Evolutionary conservation across 306 rosid genomes (phyloP), one percentile per base, ranked within the genome.

Genomic region (Cicer yamashitae): DNA sequence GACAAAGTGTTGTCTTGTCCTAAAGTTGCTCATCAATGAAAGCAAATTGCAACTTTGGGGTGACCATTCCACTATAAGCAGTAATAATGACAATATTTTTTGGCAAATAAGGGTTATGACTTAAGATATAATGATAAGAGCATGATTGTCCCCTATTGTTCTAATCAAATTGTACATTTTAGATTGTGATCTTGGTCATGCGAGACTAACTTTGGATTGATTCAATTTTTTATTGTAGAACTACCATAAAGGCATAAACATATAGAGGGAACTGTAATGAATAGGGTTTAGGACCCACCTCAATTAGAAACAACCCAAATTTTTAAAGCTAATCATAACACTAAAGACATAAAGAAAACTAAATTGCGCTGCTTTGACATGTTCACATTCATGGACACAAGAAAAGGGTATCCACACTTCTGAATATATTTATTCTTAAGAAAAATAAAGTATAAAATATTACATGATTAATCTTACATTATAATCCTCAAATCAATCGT

Each of bases 81-180:
- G 22, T 64, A 60, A 80, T 68, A 44, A 64, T 48, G 82, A 71
- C 83, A 46, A 59, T 71, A 47, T 71, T 77, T 30, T 30, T 73
- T 30, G 20, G 62, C 62, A 52, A 77, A 44, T 18, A 52, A 10
- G 50, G 38, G 43, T 64, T 77, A 82, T 81, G 73, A 39, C 47
- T 64, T 77, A 82, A 79, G 73, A 80, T 79, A 67, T 48, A 68
- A 73, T 77, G 41, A 79, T 80, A 80, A 80, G 83, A 48, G 48
- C 81, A 83, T 88, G 79, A 85, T 85, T 80, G 81, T 77, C n/a
- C 71, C 77, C 20, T n/a, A 44, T 74, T 74, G 39, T 58, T 79
- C 50, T 61, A 74, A 61, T 67, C 53, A 57, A 77, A 37, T 60
- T 67, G 45, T 51, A 62, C 76, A 66, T 74, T 68, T 25, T 43